Conservation (phyloP, 148 eudicot species). For the Rhododendron henanense region DNA sequence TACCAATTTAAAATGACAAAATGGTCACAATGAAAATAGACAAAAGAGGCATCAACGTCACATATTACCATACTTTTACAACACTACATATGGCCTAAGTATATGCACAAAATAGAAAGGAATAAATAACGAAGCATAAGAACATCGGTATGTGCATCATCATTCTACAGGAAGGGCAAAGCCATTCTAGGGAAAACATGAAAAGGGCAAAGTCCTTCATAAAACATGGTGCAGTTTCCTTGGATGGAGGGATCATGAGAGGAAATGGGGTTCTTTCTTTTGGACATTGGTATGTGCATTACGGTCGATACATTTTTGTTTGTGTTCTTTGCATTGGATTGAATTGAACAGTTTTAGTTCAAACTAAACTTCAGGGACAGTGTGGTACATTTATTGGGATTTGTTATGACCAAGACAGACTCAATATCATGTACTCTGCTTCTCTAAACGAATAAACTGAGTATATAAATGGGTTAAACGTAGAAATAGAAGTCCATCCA, state of each 20-base stretch:
- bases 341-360: background rate
- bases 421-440: background rate
- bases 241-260: slow-evolving; percentile 65
- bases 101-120: too few species aligned
- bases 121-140: too few species aligned
- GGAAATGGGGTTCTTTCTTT: slow-evolving; percentile 43
- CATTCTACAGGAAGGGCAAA: too few species aligned
- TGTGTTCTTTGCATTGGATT: background rate
- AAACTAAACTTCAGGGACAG: background rate
- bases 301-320: background rate
- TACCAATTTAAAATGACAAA: too few species aligned
- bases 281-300: slow-evolving; percentile 36
- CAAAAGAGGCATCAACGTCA: too few species aligned
- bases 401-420: background rate
- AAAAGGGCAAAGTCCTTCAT: slow-evolving; percentile 39
- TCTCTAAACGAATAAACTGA: background rate
- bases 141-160: too few species aligned
- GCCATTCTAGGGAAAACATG: slow-evolving; percentile 42
- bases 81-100: too few species aligned
- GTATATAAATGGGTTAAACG: background rate
- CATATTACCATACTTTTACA: too few species aligned
- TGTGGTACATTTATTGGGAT: background rate
- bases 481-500: background rate
- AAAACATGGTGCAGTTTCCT: slow-evolving; percentile 48
- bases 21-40: too few species aligned